These are phyloP conservation scores for Capillidium rhysosporum DNA, from an alignment of 371 early-diverging fungal genomes.

Conservation along the genomic window DNA sequence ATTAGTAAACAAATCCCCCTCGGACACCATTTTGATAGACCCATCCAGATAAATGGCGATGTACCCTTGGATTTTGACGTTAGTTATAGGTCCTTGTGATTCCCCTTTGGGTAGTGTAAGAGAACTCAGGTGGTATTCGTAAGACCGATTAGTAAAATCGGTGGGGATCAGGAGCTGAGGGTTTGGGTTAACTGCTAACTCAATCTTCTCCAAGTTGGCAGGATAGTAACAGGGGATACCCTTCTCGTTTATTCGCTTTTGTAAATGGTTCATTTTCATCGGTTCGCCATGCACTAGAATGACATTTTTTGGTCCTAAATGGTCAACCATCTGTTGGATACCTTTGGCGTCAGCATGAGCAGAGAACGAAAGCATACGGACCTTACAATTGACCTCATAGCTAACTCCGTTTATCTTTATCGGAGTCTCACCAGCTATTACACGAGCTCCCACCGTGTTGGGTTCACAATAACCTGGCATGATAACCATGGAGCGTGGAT, in stretches of 20 bases:
- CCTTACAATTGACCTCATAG: conserved; percentile 72
- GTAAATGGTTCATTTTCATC: conserved; percentile 70
- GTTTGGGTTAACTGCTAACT: conserved; percentile 13
- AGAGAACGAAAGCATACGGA: conserved; percentile 91
- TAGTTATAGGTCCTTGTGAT: too few species aligned
- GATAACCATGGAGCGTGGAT: conserved; percentile 80
- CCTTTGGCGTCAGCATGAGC: conserved; percentile 99
- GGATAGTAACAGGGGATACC: conserved; percentile 75
- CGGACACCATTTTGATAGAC: too few species aligned
- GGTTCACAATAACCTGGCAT: conserved; percentile 88
- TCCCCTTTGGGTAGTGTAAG: too few species aligned
- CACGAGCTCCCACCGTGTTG: conserved; percentile 89
- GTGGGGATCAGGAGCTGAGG: too few species aligned
- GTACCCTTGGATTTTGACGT: too few species aligned
- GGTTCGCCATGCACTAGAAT: conserved; percentile 98
- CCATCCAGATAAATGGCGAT: too few species aligned
- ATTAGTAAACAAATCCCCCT: too few species aligned
- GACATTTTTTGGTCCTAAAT: conserved; percentile 84
- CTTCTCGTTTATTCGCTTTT: conserved; percentile 65
- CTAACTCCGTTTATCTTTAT: conserved; percentile 55
- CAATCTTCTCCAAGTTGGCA: conserved; percentile 60
- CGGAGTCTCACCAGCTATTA: conserved; percentile 69
- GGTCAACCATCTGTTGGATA: conserved; percentile 88
- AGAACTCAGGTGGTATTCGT: too few species aligned
- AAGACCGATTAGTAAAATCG: too few species aligned